Percentiles rank a stretch among this genome's conserved stretches.
These are phyloP conservation scores for Orbilia brochopaga DNA, from an alignment of 2,329 filamentous ascomycete genomes.

Conservation along the genomic window DNA sequence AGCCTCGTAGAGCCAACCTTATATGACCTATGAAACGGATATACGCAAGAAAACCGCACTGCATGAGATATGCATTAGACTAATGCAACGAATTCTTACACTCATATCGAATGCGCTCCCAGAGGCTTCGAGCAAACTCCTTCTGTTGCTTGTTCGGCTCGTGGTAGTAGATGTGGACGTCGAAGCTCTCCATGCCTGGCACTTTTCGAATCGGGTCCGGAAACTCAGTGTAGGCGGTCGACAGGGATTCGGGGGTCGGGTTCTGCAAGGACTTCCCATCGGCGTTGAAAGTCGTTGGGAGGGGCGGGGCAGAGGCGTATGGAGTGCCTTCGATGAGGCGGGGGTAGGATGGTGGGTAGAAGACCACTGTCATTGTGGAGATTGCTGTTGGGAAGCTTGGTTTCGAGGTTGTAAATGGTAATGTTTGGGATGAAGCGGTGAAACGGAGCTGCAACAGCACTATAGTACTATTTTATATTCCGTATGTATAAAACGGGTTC, in stretches of 20 bases:
- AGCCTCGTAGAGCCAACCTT: too few relatives aligned
- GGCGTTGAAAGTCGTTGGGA: slow-evolving; percentile 62
- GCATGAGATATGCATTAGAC: slow-evolving; percentile 5
- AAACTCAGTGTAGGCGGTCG: slow-evolving; percentile 74
- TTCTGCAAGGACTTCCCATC: slow-evolving; percentile 83
- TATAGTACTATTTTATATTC: too few relatives aligned
- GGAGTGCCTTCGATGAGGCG: slow-evolving; percentile 63
- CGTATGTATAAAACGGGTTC: too few relatives aligned
- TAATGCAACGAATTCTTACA: slow-evolving; percentile 11
- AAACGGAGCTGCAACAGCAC: too few relatives aligned
- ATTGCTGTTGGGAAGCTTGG: not conserved
- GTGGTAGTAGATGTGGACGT: slow-evolving; percentile 85
- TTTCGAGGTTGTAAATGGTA: not conserved
- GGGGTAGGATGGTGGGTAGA: slow-evolving; percentile 58
- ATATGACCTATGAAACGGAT: not conserved
- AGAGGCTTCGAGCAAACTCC: slow-evolving; percentile 31
- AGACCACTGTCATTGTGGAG: slow-evolving; percentile 21
- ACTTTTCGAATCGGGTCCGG: slow-evolving; percentile 71
- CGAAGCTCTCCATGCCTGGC: slow-evolving; percentile 72
- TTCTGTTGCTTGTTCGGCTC: slow-evolving; percentile 58
- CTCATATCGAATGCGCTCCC: slow-evolving; percentile 40
- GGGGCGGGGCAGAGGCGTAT: slow-evolving; percentile 65
- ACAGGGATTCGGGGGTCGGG: slow-evolving; percentile 66
- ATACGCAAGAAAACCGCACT: slow-evolving; percentile 2
- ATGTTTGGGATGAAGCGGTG: not conserved